phyloP scores from a whole-genome alignment of 495 filamentous ascomycete species.

The Trypethelium eluteriae region DNA sequence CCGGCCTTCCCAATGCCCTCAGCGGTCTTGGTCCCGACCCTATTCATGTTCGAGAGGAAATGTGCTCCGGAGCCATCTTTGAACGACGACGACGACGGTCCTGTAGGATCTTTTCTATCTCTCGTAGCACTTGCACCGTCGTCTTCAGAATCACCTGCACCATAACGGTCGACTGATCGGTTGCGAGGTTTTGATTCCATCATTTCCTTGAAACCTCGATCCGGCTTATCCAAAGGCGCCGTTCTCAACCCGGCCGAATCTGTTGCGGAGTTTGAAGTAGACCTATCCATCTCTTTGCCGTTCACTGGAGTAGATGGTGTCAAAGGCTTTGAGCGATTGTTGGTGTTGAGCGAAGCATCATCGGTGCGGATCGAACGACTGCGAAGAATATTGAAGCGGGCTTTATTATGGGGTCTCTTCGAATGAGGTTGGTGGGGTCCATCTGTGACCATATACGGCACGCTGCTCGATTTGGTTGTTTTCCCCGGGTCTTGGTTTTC shows the following conservation, averaged over 20 bases:
- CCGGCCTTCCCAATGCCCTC: constrained; percentile 63
- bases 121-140: constrained; percentile 38
- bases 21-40: constrained; percentile 62
- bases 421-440: not conserved
- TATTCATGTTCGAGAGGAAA: constrained; percentile 66
- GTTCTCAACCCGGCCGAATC: constrained; percentile 41
- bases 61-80: constrained; percentile 58
- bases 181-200: constrained; percentile 55
- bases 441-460: constrained; percentile 2
- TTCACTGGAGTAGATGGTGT: constrained; percentile 4
- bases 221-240: constrained; percentile 51
- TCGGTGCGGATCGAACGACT: constrained; percentile 59
- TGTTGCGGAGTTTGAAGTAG: not conserved
- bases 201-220: constrained; percentile 56
- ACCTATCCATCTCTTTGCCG: constrained; percentile 15
- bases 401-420: constrained; percentile 33
- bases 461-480: constrained; percentile 13
- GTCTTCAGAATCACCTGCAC: constrained; percentile 26
- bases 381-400: constrained; percentile 50
- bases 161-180: constrained; percentile 56
- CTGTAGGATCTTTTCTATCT: constrained; percentile 45
- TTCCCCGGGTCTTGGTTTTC: not conserved
- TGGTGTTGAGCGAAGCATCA: constrained; percentile 40
- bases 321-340: constrained; percentile 17
- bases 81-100: constrained; percentile 48